Base-by-base conservation (phyloP, 345 rosid species). In the Salix dunnii region DNA sequence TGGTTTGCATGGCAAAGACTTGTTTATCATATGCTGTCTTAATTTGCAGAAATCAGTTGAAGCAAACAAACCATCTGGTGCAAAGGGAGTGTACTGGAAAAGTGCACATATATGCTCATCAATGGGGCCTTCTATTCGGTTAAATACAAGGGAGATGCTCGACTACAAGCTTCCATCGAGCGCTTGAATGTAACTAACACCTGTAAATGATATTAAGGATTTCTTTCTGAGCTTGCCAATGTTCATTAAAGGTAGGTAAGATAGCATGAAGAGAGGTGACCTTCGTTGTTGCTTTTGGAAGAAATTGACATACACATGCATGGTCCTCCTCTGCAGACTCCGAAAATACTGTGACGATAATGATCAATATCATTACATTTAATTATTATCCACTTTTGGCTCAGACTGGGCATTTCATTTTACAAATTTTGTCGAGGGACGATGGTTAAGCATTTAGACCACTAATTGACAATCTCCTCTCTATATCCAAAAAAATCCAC, bases 41-140 rank as follows among this genome's bases (percentile, higher is more conserved):
- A 31, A 53, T 27, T 33, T 40, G 6, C 97, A 96, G 99, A 96
- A 88, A 90, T 96, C 98, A 8, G 86, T 93, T 63, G 99, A 96
- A 85, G 75, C 91, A 64, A 96, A 96, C 97, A 93, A 89, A 89
- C 99, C 99, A 64, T 83, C 90, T 67, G 99, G 99, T 71, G 99
- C 98, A 2, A 96, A 91, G 83, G 98, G 97, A 81, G 98, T 92
- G 74, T 93, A 96, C 82, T 96, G 99, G 99, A 93, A 88, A 85
- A 92, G 97, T 67, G 92, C 95, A 2, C 90, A 86, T 77, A 80
- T 93, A 76, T 96, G 99, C 88, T 89, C 98, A 5, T 92, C 99
- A 3, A 96, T 96, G 98, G 99, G 99, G 68, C 98, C 98, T 73
- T 96, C 99, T 17, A 89, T 90, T 81, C 86, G 89, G 84, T 81